Conservation (phyloP, 2,329 filamentous ascomycete genomes). For the Colletotrichum paranaense region DNA sequence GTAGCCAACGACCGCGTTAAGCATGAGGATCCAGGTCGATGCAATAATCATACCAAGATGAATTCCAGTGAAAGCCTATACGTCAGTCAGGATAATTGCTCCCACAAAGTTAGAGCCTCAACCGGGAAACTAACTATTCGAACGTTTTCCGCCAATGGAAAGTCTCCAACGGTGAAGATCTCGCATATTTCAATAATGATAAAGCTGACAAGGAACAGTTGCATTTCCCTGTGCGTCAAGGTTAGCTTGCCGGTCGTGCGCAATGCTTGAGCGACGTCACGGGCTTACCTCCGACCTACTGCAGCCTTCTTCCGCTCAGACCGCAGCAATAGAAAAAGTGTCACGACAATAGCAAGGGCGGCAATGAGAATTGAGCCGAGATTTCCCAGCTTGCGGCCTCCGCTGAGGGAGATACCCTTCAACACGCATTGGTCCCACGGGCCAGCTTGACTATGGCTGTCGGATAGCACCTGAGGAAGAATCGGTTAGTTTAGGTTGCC, state of each 20-base stretch:
- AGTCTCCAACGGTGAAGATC: slow-evolving; percentile 93
- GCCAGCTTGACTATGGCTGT: slow-evolving; percentile 68
- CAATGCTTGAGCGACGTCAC: not conserved
- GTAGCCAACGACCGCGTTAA: slow-evolving; percentile 93
- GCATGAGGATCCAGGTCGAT: slow-evolving; percentile 88
- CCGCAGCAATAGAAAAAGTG: slow-evolving; percentile 76
- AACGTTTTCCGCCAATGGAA: slow-evolving; percentile 78
- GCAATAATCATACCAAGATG: slow-evolving; percentile 92
- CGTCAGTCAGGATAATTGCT: not conserved
- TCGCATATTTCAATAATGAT: slow-evolving; percentile 92
- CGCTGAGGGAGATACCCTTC: slow-evolving; percentile 77
- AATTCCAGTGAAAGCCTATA: slow-evolving; percentile 85
- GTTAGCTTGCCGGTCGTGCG: slow-evolving; percentile 40
- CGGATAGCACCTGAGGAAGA: slow-evolving; percentile 72
- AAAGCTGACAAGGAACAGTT: slow-evolving; percentile 89
- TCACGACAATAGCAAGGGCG: slow-evolving; percentile 78
- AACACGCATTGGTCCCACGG: slow-evolving; percentile 78
- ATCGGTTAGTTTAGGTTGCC: slow-evolving; percentile 37
- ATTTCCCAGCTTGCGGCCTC: slow-evolving; percentile 78
- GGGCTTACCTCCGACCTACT: slow-evolving; percentile 84
- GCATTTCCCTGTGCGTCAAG: slow-evolving; percentile 80
- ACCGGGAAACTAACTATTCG: slow-evolving; percentile 71
- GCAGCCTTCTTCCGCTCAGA: slow-evolving; percentile 94
- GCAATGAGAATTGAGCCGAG: slow-evolving; percentile 91
- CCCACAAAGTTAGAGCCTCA: not conserved